A percentile compares a stretch with the other conserved stretches of the same genome.
Conservation (phyloP, 805 yeast genomes). For the Suhomyces emberorum region DNA sequence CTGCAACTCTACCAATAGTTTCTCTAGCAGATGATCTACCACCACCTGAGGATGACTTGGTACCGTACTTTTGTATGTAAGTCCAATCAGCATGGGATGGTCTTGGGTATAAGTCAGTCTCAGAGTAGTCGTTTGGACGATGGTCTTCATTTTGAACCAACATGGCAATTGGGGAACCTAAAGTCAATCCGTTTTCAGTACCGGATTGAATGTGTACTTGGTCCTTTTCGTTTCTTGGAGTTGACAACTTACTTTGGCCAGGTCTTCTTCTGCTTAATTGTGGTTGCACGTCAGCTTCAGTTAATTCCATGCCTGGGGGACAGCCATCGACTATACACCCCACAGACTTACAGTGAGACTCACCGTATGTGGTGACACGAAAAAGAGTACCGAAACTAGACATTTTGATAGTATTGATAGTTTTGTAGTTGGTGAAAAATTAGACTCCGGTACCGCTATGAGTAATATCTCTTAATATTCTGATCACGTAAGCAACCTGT, state of each 20-base stretch:
- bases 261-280: conserved; percentile 97
- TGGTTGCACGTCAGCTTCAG: conserved; percentile 89
- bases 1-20: conserved; percentile 98
- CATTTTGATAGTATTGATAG: too few relatives aligned
- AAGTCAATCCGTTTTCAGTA: conserved; percentile 82
- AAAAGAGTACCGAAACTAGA: conserved; percentile 42
- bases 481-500: not conserved
- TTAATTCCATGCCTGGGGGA: conserved; percentile 87
- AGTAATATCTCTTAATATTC: conserved; percentile 2
- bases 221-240: conserved; percentile 96
- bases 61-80: conserved; percentile 84
- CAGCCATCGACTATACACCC: conserved; percentile 99
- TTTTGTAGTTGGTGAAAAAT: conserved; percentile 3
- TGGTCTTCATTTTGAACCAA: conserved; percentile 91
- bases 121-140: conserved; percentile 93
- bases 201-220: conserved; percentile 91
- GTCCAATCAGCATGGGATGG: conserved; percentile 98
- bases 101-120: conserved; percentile 92
- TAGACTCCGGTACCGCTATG: conserved; percentile 2
- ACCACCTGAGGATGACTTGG: conserved; percentile 94
- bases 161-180: conserved; percentile 97
- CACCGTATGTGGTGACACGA: conserved; percentile 93
- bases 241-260: conserved; percentile 87
- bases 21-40: conserved; percentile 97
- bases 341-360: conserved; percentile 94